Percentiles rank a stretch among this genome's conserved stretches.
These are phyloP conservation scores for Lactarius akahatsu DNA, from an alignment of 768 basidiomycete genomes.

Conservation along the genomic window DNA sequence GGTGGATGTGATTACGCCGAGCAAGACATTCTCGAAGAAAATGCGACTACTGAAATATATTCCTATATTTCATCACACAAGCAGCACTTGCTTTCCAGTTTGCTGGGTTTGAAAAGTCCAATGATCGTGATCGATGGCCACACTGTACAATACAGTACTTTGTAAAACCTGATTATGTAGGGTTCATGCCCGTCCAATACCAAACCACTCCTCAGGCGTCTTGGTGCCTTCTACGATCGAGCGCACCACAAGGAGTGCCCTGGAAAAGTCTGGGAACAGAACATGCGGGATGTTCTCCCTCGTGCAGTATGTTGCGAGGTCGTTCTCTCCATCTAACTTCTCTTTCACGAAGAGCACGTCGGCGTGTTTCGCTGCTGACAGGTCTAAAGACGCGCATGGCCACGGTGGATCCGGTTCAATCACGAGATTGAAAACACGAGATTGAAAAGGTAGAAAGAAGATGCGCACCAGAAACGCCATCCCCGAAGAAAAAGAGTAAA, in stretches of 20 bases:
- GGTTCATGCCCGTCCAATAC: slow-evolving; percentile 22
- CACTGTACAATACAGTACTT: not conserved
- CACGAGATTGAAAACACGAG: not conserved
- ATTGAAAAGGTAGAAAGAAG: not conserved
- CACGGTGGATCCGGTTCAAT: slow-evolving; percentile 3
- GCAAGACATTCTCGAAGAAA: not conserved
- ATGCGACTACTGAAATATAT: not conserved
- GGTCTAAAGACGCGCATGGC: slow-evolving; percentile 47
- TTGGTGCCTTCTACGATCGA: slow-evolving; percentile 71
- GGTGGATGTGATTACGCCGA: not conserved
- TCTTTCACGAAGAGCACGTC: slow-evolving; percentile 94
- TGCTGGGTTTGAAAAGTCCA: not conserved
- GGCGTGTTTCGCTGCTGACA: slow-evolving; percentile 90
- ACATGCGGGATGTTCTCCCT: slow-evolving; percentile 77
- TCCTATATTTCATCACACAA: not conserved
- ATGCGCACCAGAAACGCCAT: slow-evolving; percentile 86
- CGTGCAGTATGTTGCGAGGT: slow-evolving; percentile 80
- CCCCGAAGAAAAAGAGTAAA: slow-evolving; percentile 93
- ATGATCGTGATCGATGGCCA: not conserved
- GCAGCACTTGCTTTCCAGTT: not conserved
- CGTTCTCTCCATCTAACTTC: slow-evolving; percentile 76
- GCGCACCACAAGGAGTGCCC: slow-evolving; percentile 58
- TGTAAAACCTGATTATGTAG: not conserved
- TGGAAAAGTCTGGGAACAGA: slow-evolving; percentile 69
- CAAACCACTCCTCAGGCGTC: slow-evolving; percentile 52